phyloP scores from a whole-genome alignment of 148 eudicot species.

The Cornus controversa region DNA sequence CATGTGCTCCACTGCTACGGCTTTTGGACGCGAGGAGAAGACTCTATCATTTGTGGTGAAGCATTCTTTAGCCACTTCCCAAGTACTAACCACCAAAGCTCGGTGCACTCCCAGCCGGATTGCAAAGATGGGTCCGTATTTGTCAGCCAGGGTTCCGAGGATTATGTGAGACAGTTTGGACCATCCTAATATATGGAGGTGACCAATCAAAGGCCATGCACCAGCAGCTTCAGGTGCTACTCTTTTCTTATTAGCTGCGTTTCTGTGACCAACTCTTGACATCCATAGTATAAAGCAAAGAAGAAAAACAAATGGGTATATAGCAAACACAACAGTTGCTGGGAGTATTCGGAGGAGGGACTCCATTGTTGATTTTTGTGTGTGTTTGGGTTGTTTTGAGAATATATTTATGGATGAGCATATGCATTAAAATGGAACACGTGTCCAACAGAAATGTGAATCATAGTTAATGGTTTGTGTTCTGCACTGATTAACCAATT shows the following conservation, averaged over 20 bases:
- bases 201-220: conserved; percentile 21
- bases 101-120: conserved; percentile 7
- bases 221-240: conserved; percentile 11
- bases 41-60: conserved; percentile 2
- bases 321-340: too few relatives aligned
- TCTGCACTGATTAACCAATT: too few relatives aligned
- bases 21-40: conserved; percentile 1
- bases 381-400: too few relatives aligned
- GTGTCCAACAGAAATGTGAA: too few relatives aligned
- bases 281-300: too few relatives aligned
- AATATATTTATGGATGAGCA: too few relatives aligned
- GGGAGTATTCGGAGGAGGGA: too few relatives aligned
- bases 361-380: too few relatives aligned
- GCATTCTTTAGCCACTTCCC: conserved; percentile 18
- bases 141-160: conserved; percentile 1
- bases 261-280: not conserved
- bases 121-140: conserved; percentile 15
- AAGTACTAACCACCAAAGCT: conserved; percentile 15
- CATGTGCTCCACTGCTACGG: conserved; percentile 2
- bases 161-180: not conserved
- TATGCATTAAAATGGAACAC: too few relatives aligned
- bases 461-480: too few relatives aligned
- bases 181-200: conserved; percentile 5
- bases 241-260: too few relatives aligned
- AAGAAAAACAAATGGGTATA: too few relatives aligned